A percentile compares a stretch with the other conserved stretches of the same genome.
Evolutionary conservation across 257 asterid species (phyloP).

Genomic region (Jacaranda mimosifolia): DNA sequence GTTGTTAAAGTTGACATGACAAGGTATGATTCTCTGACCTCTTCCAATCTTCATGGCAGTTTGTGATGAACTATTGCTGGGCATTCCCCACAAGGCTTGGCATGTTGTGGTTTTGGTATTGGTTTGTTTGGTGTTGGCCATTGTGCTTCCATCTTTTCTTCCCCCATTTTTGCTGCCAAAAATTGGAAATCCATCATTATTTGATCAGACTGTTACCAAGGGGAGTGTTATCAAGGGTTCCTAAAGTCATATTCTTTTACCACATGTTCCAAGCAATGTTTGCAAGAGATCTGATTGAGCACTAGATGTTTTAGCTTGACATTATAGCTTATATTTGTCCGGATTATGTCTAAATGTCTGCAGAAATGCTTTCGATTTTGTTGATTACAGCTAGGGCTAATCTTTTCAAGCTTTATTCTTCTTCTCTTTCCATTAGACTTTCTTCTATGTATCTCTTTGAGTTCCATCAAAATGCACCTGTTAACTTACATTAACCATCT

Average conservation of each 20-base stretch:
- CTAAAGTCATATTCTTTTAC: slow-evolving; percentile 27
- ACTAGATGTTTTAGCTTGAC: slow-evolving; percentile 20
- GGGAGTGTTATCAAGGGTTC: slow-evolving; percentile 57
- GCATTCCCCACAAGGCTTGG: slow-evolving; percentile 88
- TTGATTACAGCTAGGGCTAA: not conserved
- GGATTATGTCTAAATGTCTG: not conserved
- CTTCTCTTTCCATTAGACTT: not conserved
- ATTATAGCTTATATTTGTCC: not conserved
- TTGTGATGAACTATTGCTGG: slow-evolving; percentile 83
- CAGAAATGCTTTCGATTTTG: not conserved
- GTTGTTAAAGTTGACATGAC: not conserved
- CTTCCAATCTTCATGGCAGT: slow-evolving; percentile 56
- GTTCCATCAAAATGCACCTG: not conserved
- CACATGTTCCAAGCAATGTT: not conserved
- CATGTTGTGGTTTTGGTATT: slow-evolving; percentile 62
- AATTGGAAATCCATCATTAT: slow-evolving; percentile 45
- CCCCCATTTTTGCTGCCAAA: slow-evolving; percentile 68
- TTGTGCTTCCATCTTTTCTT: slow-evolving; percentile 68
- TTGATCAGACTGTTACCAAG: slow-evolving; percentile 47
- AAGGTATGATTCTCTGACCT: slow-evolving; percentile 28
- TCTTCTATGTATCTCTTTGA: not conserved
- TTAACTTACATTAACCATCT: too few species aligned
- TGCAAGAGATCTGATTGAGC: slow-evolving; percentile 19
- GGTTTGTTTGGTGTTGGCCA: slow-evolving; percentile 67
- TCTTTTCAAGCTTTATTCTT: slow-evolving; percentile 6